These are phyloP conservation scores for Delitschia confertaspora DNA, from an alignment of 495 filamentous ascomycete genomes.

Conservation along the genomic window DNA sequence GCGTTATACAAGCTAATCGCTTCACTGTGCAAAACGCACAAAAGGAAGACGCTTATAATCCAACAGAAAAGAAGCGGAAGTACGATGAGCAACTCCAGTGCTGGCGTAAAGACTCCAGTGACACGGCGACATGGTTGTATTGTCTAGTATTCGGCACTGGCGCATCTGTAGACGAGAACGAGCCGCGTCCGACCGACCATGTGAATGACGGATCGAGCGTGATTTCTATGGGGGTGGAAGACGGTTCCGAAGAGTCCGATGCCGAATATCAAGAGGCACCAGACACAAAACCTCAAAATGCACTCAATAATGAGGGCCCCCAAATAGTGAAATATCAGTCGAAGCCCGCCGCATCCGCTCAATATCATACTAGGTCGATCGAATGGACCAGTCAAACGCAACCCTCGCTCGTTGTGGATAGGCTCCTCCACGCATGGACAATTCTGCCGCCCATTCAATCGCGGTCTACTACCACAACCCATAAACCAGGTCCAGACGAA, in stretches of 20 bases:
- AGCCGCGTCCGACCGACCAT: too few species aligned
- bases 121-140: slow-evolving; percentile 4
- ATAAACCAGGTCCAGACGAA: neutral
- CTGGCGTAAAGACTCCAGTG: neutral
- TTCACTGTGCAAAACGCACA: neutral
- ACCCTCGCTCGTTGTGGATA: neutral
- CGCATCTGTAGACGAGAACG: too few species aligned
- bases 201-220: neutral
- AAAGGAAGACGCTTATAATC: neutral
- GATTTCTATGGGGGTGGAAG: too few species aligned
- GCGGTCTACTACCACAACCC: too few species aligned
- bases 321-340: too few species aligned
- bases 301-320: too few species aligned
- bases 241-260: neutral
- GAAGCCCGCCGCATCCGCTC: too few species aligned
- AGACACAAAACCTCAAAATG: too few species aligned
- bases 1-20: slow-evolving; percentile 1
- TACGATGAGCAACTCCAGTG: neutral
- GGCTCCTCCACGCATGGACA: neutral
- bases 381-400: neutral
- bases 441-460: too few species aligned
- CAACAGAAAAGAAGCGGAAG: neutral
- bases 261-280: neutral
- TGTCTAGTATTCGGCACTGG: neutral
- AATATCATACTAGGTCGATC: too few species aligned